Base-by-base conservation (phyloP, 768 basidiomycete genomes). In the Boletus patriciae region DNA sequence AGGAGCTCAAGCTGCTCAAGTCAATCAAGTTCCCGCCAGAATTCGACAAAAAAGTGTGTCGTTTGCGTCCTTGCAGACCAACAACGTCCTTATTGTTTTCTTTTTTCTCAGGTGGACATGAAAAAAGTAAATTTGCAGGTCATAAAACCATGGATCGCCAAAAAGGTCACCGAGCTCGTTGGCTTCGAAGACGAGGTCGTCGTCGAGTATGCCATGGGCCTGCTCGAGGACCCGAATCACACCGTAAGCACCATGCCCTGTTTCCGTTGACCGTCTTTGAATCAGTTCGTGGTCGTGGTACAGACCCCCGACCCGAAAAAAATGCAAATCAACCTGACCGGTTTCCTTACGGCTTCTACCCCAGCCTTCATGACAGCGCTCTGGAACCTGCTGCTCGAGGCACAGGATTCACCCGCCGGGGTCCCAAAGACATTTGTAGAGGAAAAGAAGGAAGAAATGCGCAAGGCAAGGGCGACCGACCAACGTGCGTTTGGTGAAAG, bases 181-280 rank as follows among this genome's bases (percentile, higher is more conserved):
- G 93, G 95, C 3, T 85, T 98, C 37, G 97, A 99, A 66, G 97
- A 99, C 72, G 97, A 99, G 70, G 87, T 99, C 42, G 88, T 98
- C 41, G 86, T 98, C 29, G 96, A 98, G 68, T 98, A 97, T 68
- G 93, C 94, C 18, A 92, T 94, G 85, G 93, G 93, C 18, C 79
- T 98, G 19, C 76, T 99, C 6, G 97, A 99, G 68, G 92, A 97
- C 64, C 78, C 85, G 46, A 80, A 83, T 16, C 83, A 89, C 61
- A 88, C 90, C n/a, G 94, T 96, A 60, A 62, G 87, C 71, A 1
- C 29, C 46, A 11, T 8, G 6, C 13, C 2, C 15, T 27, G 3
- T 16, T 31, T 29, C 7, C 11, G n/a, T 1, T 4, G 15, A 12
- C 23, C 21, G 1, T 18, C 15, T 10, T 18, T 21, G 23, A 33